A percentile compares a stretch with the other conserved stretches of the same genome.
Conservation (phyloP, 768 basidiomycete species). For the Suillus sp. region DNA sequence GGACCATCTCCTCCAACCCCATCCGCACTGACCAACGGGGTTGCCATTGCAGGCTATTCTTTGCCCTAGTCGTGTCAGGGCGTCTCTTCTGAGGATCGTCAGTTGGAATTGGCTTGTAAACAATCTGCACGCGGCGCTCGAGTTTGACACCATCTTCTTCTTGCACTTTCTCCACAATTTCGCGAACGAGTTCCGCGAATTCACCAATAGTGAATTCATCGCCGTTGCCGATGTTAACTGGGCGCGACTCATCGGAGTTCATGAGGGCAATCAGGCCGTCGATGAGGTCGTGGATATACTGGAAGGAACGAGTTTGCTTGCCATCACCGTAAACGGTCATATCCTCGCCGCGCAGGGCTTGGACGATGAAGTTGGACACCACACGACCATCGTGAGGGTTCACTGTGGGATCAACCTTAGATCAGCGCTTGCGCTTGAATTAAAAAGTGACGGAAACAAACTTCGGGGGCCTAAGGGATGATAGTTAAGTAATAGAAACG, state of each 20-base stretch:
- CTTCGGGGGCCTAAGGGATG: conserved; percentile 57
- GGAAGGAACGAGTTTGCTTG: conserved; percentile 92
- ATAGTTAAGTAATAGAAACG: conserved; percentile 5
- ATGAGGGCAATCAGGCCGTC: conserved; percentile 93
- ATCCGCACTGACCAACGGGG: conserved; percentile 91
- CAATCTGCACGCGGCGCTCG: conserved; percentile 58
- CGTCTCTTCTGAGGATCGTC: conserved; percentile 95
- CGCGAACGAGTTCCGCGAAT: conserved; percentile 90
- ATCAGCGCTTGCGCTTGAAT: conserved; percentile 8
- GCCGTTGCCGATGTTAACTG: conserved; percentile 94
- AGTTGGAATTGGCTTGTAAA: conserved; percentile 80
- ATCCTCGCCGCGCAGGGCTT: conserved; percentile 93
- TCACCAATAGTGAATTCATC: conserved; percentile 97
- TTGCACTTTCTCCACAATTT: conserved; percentile 92
- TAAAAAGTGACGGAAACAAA: conserved; percentile 29
- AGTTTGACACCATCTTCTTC: conserved; percentile 68
- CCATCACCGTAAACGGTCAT: conserved; percentile 98
- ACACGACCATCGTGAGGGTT: conserved; percentile 97
- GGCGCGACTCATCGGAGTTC: conserved; percentile 92
- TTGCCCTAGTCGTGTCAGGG: conserved; percentile 91
- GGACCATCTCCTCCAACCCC: conserved; percentile 94
- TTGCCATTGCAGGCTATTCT: conserved; percentile 83
- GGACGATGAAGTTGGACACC: conserved; percentile 98
- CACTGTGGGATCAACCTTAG: conserved; percentile 50
- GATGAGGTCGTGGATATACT: conserved; percentile 97